These are phyloP conservation scores for Curvularia sp. DNA, from an alignment of 2,329 filamentous ascomycete genomes.

Conservation along the genomic window DNA sequence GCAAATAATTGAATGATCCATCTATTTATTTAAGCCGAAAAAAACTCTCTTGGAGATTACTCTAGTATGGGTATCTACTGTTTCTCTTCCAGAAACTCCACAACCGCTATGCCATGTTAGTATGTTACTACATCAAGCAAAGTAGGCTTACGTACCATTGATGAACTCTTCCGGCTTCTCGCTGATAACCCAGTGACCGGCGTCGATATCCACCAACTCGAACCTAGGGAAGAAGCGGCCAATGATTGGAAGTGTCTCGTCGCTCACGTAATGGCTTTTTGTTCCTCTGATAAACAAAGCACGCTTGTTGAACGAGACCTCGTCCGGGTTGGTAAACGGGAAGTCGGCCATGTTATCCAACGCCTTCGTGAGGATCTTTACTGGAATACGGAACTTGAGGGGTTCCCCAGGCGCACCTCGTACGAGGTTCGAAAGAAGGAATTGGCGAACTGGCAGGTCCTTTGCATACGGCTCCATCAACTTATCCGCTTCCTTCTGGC, in stretches of 20 bases:
- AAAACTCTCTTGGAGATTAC: background rate
- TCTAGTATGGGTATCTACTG: slow-evolving; percentile 29
- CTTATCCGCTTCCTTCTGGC: slow-evolving; percentile 78
- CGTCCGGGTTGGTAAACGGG: slow-evolving; percentile 77
- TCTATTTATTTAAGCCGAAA: background rate
- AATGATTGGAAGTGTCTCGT: slow-evolving; percentile 80
- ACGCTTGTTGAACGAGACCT: slow-evolving; percentile 73
- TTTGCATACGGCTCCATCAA: slow-evolving; percentile 79
- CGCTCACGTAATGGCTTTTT: slow-evolving; percentile 77
- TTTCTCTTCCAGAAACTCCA: slow-evolving; percentile 68
- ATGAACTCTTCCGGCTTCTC: slow-evolving; percentile 83
- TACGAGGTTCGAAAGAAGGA: slow-evolving; percentile 85
- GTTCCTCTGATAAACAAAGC: slow-evolving; percentile 83
- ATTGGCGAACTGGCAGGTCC: slow-evolving; percentile 82
- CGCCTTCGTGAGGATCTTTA: slow-evolving; percentile 71
- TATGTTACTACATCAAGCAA: background rate
- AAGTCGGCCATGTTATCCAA: slow-evolving; percentile 86
- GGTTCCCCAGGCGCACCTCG: slow-evolving; percentile 60
- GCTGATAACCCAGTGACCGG: slow-evolving; percentile 89
- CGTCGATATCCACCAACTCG: slow-evolving; percentile 73
- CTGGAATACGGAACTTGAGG: slow-evolving; percentile 79
- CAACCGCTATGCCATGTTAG: slow-evolving; percentile 60
- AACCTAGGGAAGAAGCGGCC: slow-evolving; percentile 85
- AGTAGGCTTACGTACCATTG: slow-evolving; percentile 62
- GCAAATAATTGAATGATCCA: background rate